Evolutionary conservation across 1,284 basidiomycete genomes (phyloP).

Genomic region (Fomitopsis pinicola): DNA sequence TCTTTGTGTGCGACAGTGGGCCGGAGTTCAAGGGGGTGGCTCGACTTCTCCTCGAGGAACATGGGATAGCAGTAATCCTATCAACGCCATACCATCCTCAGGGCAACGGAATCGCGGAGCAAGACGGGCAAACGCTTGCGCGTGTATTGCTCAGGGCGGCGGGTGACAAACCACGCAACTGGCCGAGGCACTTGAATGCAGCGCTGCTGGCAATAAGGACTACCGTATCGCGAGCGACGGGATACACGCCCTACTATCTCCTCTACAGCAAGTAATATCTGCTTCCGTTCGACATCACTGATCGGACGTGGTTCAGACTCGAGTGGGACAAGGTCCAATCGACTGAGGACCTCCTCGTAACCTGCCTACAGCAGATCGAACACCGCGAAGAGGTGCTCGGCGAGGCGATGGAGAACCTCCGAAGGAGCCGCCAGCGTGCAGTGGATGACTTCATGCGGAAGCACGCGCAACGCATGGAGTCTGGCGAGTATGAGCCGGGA

Average conservation of each 20-base stretch:
- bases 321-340: slow-evolving; percentile 23
- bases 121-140: slow-evolving; percentile 21
- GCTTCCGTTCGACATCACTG: slow-evolving; percentile 28
- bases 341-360: slow-evolving; percentile 20
- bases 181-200: slow-evolving; percentile 19
- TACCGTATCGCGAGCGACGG: slow-evolving; percentile 22
- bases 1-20: slow-evolving; percentile 26
- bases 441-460: slow-evolving; percentile 22
- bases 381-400: slow-evolving; percentile 11
- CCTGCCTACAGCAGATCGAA: slow-evolving; percentile 20
- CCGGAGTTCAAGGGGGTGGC: slow-evolving; percentile 26
- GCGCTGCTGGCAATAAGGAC: slow-evolving; percentile 20
- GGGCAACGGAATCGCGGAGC: slow-evolving; percentile 29
- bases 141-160: slow-evolving; percentile 20
- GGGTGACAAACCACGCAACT: slow-evolving; percentile 14
- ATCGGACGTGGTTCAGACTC: slow-evolving; percentile 27
- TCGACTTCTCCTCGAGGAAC: slow-evolving; percentile 17
- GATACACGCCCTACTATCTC: slow-evolving; percentile 30
- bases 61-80: slow-evolving; percentile 21
- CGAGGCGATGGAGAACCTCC: slow-evolving; percentile 11
- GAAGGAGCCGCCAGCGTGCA: slow-evolving; percentile 11
- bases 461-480: slow-evolving; percentile 2
- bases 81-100: slow-evolving; percentile 29
- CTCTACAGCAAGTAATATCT: slow-evolving; percentile 29
- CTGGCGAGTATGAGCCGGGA: slow-evolving; percentile 16